Evolutionary conservation across 2,329 filamentous ascomycete species (phyloP), one percentile per base, ranked within the genome.

Genomic region (Conoideocrella luteorostrata): DNA sequence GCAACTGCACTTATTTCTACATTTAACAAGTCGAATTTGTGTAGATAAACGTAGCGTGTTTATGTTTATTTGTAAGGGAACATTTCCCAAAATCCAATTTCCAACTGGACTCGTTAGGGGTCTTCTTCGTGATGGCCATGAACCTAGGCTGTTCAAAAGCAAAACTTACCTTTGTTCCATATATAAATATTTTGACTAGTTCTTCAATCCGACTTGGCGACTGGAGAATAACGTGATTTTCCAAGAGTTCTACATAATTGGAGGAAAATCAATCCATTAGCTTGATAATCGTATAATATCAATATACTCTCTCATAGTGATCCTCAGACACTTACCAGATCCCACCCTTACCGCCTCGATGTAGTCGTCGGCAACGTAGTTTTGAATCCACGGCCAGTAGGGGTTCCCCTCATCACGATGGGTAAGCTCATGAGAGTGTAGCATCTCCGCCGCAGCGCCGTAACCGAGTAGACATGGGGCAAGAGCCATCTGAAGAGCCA

Each of bases 381-480:
- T 94, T 59, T 90, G 74, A 52, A 97, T 88, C 91, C 91, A 97
- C 36, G 81, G 77, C 84, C 86, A 93, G 67, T 95, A 97, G 15
- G 67, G 72, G 60, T 91, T 94, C 0, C 71, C 78, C 11, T 84
- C 43, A 10, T 21, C 71, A 30, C 73, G 72, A 48, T 70, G 70
- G 28, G 80, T 84, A n/a, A 68, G 70, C 39, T 74, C 66, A 48
- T 86, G 81, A 12, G 70, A 70, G 53, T 81, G 73, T 3, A 95
- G 71, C 55, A 87, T 77, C 55, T 75, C 74, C 5, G 87, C 91
- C 47, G 94, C 86, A 44, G 79, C 78, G 9, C 84, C 84, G 61
- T 97, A 96, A 33, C 91, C 91, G n/a, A 96, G 75, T 24, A 95
- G 71, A 59, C 91, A 96, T 0, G 91, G 89, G 12, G 90, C 81